Conservation (phyloP, 75 land plant species). For the Larix kaempferi region DNA sequence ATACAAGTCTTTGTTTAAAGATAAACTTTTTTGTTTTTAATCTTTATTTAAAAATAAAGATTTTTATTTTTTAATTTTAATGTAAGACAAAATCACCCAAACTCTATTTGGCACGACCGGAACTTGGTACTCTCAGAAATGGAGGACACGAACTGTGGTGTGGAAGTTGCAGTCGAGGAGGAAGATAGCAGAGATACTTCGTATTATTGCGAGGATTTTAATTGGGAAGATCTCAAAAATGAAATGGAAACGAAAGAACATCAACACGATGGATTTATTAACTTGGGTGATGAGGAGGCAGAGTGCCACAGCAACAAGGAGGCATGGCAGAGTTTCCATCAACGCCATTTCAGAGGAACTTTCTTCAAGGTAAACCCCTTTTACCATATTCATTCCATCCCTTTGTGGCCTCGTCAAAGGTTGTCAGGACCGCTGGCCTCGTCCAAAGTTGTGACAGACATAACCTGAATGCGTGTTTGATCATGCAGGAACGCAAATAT, state of each 20-base stretch:
- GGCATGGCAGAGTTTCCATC: slow-evolving; percentile 58
- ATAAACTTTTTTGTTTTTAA: too few species aligned
- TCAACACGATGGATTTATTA: background rate
- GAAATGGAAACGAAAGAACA: slow-evolving; percentile 27
- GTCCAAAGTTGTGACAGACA: too few species aligned
- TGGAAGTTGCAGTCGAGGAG: slow-evolving; percentile 11
- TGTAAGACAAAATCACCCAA: too few species aligned
- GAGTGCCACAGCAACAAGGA: slow-evolving; percentile 14
- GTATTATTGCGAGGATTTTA: slow-evolving; percentile 54
- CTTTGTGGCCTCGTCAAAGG: too few species aligned
- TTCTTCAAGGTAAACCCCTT: slow-evolving; percentile 40
- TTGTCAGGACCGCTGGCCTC: too few species aligned
- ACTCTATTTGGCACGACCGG: too few species aligned
- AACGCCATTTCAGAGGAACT: slow-evolving; percentile 53
- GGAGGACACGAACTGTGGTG: background rate
- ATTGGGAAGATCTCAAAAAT: slow-evolving; percentile 50
- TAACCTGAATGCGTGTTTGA: background rate
- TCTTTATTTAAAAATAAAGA: too few species aligned
- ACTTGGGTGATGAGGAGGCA: background rate
- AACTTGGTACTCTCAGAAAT: background rate
- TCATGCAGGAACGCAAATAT: slow-evolving; percentile 79
- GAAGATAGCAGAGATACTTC: slow-evolving; percentile 15
- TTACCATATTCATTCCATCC: background rate
- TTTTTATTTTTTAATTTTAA: too few species aligned
- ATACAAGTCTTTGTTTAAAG: too few species aligned